Base-by-base conservation (phyloP, 164 flowering plant genomes). In the Nymphaea thermarum region DNA sequence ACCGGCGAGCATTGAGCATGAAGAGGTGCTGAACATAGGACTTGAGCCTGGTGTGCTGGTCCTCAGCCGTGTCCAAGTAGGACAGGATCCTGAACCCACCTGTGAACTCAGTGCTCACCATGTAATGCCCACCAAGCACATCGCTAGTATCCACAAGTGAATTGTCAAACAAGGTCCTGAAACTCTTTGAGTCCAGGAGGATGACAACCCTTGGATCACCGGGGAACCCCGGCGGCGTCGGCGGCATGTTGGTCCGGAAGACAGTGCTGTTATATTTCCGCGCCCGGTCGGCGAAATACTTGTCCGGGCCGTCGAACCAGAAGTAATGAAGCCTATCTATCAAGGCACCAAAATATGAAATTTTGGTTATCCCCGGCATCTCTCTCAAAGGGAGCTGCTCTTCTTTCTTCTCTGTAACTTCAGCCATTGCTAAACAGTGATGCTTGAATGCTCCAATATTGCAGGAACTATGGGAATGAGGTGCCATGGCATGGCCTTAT, bases 11-110 rank as follows among this genome's bases (percentile, higher is more conserved):
- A 43, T 83, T 18, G 2, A 79, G 69, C 42, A 77, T 67, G 64
- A 93, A 81, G 12, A 87, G 77, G 62, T 65, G 71, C 77, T 90
- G 86, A 65, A 90, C 44, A 60, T 88, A 77, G 5, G 70, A 67
- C 72, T 93, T 93, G 68, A 93, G 86, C 73, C 81, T 81, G 72
- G 73, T 82, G 77, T 93, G 98, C 43, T 68, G 79, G 12, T 90
- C 89, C 71, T 93, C 93, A 4, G 90, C 76, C 0, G 96, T 87
- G 77, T 93, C 98, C 17, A 93, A 82, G 67, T 82, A 93, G 41
- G 98, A 81, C 4, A 89, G 79, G 18, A 78, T 62, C 6, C 97
- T 76, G 82, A 87, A 87, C 5, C 97, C 98, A 68, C 98, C 97
- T 64, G 92, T 90, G 80, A 86, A 82, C 3, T 84, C 84, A 0